Conservation (phyloP, 345 rosid species). For the Ceriops decandra region DNA sequence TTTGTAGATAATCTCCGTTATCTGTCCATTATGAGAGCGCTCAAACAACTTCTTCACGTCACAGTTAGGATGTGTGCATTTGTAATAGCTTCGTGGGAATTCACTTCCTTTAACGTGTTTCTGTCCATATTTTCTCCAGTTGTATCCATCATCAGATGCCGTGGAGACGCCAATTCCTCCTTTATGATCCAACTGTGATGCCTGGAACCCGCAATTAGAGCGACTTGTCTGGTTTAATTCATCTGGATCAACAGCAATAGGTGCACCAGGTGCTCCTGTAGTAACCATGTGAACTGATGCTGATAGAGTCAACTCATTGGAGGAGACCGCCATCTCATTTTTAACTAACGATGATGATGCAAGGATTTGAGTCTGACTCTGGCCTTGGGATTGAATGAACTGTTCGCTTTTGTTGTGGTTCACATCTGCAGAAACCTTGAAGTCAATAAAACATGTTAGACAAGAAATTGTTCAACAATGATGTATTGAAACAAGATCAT, state of each 20-base stretch:
- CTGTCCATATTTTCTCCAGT: conserved; percentile 99
- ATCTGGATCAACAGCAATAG: conserved; percentile 62
- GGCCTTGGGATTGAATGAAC: conserved; percentile 46
- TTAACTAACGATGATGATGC: conserved; percentile 43
- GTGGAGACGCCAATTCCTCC: conserved; percentile 40
- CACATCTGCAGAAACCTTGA: conserved; percentile 79
- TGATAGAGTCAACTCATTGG: conserved; percentile 67
- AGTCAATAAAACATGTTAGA: conserved; percentile 42
- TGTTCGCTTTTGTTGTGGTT: conserved; percentile 50
- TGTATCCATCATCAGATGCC: conserved; percentile 86
- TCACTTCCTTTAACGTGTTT: conserved; percentile 98
- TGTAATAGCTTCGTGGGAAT: conserved; percentile 95
- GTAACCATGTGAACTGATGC: conserved; percentile 41
- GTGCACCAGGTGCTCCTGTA: conserved; percentile 35
- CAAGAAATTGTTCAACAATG: conserved; percentile 9
- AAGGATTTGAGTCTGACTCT: conserved; percentile 40
- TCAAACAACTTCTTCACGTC: conserved; percentile 97
- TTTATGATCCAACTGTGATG: conserved; percentile 57
- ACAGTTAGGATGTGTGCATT: conserved; percentile 95
- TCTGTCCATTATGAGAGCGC: conserved; percentile 86
- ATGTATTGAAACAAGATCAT: conserved; percentile 11
- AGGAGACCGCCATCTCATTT: conserved; percentile 62
- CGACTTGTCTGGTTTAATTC: conserved; percentile 48
- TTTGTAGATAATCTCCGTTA: conserved; percentile 87
- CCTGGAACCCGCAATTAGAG: conserved; percentile 32